Conservation (phyloP, 371 early-diverging fungal genomes). For the Syncephalastrum sp. region DNA sequence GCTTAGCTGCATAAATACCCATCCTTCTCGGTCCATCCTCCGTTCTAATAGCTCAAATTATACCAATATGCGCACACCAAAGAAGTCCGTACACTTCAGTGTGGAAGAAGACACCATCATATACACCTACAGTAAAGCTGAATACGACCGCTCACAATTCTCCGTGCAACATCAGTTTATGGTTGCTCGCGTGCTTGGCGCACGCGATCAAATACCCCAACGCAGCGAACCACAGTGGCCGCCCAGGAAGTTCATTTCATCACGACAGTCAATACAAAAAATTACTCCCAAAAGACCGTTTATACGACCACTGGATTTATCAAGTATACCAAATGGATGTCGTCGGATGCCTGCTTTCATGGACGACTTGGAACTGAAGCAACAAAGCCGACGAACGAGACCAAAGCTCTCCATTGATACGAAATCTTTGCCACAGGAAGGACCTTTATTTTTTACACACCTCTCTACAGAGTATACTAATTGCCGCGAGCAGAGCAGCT, state of each 20-base stretch:
- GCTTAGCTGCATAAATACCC: too few species aligned
- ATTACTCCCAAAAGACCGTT: background rate
- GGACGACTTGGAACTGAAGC: background rate
- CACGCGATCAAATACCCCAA: background rate
- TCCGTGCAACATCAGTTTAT: background rate
- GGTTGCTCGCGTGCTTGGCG: too few species aligned
- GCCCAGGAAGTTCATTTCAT: background rate
- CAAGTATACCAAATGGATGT: conserved; percentile 4
- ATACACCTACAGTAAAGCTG: conserved; percentile 7
- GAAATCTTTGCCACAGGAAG: background rate
- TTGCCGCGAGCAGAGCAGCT: too few species aligned
- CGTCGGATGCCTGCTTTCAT: background rate
- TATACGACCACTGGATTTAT: conserved; percentile 3
- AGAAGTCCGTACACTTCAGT: conserved; percentile 10
- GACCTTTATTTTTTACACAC: background rate
- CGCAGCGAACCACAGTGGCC: background rate
- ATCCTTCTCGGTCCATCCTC: too few species aligned
- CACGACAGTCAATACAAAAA: background rate
- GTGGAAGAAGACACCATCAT: conserved; percentile 5
- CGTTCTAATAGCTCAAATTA: too few species aligned
- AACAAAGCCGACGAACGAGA: too few species aligned
- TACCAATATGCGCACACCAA: background rate
- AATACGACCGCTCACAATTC: conserved; percentile 6
- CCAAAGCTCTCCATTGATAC: background rate
- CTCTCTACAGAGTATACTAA: too few species aligned